phyloP scores from a whole-genome alignment of 441 rosid genomes.

The Gossypium schwendimanii region DNA sequence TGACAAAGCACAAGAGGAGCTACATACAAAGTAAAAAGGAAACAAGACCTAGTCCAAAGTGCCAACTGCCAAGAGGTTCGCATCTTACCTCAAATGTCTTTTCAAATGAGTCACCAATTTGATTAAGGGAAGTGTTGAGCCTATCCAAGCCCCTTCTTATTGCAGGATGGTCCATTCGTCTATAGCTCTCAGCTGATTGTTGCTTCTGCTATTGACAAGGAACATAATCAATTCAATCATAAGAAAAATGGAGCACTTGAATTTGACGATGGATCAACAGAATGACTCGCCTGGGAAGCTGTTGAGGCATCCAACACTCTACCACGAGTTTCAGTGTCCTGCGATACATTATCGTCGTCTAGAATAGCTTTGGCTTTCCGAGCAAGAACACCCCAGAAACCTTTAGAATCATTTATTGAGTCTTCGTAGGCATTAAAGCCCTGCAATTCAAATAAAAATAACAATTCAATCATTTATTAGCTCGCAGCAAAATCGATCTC shows the following conservation, averaged over 20 bases:
- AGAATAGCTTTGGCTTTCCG: slow-evolving; percentile 90
- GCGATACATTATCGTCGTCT: slow-evolving; percentile 58
- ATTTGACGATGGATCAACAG: neutral
- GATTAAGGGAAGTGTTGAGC: slow-evolving; percentile 67
- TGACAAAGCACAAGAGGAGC: neutral
- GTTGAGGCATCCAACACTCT: slow-evolving; percentile 31
- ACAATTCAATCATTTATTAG: neutral
- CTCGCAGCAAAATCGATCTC: neutral
- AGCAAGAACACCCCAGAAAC: slow-evolving; percentile 93
- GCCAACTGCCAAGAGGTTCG: neutral
- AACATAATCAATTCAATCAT: neutral
- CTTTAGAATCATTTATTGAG: slow-evolving; percentile 43
- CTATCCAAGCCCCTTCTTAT: slow-evolving; percentile 61
- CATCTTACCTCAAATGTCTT: slow-evolving; percentile 67
- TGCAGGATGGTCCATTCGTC: slow-evolving; percentile 65
- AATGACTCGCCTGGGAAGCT: slow-evolving; percentile 43
- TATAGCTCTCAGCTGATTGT: slow-evolving; percentile 24
- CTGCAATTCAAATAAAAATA: slow-evolving; percentile 18
- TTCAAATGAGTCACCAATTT: slow-evolving; percentile 78
- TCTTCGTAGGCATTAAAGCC: slow-evolving; percentile 68
- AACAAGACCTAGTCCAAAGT: neutral
- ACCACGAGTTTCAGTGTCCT: slow-evolving; percentile 26
- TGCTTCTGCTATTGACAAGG: slow-evolving; percentile 20
- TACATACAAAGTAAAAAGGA: neutral
- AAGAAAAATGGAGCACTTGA: neutral